A percentile compares a stretch with the other conserved stretches of the same genome.
Evolutionary conservation across 2,329 filamentous ascomycete genomes (phyloP).

Genomic region (Aspergillus viridinutans): DNA sequence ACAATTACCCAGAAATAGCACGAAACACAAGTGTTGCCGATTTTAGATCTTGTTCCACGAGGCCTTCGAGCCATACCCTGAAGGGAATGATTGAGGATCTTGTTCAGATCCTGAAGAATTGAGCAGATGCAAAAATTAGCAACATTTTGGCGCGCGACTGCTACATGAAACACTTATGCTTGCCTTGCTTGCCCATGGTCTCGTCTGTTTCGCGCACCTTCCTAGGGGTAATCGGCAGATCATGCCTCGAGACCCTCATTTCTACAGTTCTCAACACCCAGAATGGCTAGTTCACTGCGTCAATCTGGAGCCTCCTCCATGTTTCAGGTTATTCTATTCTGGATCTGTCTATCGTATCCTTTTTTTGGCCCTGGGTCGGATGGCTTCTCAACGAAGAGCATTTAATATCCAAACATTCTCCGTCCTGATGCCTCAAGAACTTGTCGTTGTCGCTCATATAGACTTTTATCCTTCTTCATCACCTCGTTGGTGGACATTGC

Average conservation of each 20-base stretch:
- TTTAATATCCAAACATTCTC: slow-evolving; percentile 39
- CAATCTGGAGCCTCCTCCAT: slow-evolving; percentile 32
- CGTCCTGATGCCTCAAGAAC: slow-evolving; percentile 16
- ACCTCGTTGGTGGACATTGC: slow-evolving; percentile 7
- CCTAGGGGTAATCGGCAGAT: slow-evolving; percentile 8
- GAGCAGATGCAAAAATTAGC: slow-evolving; percentile 37
- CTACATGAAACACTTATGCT: slow-evolving; percentile 30
- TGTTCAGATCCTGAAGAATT: slow-evolving; percentile 24
- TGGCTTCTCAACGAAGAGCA: slow-evolving; percentile 22
- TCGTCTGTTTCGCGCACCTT: slow-evolving; percentile 21
- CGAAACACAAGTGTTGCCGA: slow-evolving; percentile 22
- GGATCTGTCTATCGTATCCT: slow-evolving; percentile 20
- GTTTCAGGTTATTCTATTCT: slow-evolving; percentile 38
- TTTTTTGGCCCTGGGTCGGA: slow-evolving; percentile 24
- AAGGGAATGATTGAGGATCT: slow-evolving; percentile 11
- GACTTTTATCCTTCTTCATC: slow-evolving; percentile 14
- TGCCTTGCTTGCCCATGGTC: slow-evolving; percentile 19
- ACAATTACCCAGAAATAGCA: slow-evolving; percentile 21
- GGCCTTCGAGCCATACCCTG: slow-evolving; percentile 21
- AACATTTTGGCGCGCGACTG: slow-evolving; percentile 39
- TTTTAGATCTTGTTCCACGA: slow-evolving; percentile 19
- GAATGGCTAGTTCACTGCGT: slow-evolving; percentile 25
- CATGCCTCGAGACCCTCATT: slow-evolving; percentile 5
- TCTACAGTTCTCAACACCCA: slow-evolving; percentile 26
- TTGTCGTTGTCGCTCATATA: slow-evolving; percentile 11